Conservation (phyloP, 305 asterid genomes). For the Solanum hybrid region DNA sequence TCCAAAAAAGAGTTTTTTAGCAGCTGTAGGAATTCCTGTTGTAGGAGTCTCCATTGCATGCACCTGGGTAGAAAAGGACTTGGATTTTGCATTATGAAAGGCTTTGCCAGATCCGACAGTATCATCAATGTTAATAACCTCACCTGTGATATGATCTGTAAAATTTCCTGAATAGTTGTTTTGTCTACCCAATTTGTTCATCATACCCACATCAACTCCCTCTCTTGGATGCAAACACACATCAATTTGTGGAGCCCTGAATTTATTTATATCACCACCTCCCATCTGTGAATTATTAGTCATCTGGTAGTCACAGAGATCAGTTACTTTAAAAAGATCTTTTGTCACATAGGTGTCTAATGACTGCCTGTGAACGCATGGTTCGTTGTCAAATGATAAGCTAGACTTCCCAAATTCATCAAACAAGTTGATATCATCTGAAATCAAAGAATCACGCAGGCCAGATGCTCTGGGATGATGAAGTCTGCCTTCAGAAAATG, state of each 20-base stretch:
- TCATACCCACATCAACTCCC: slow-evolving; percentile 26
- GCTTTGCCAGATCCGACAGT: slow-evolving; percentile 31
- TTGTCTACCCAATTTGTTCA: slow-evolving; percentile 21
- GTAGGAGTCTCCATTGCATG: slow-evolving; percentile 37
- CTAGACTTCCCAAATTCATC: slow-evolving; percentile 32
- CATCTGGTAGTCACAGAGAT: slow-evolving; percentile 30
- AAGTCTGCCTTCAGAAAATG: slow-evolving; percentile 29
- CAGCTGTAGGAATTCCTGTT: slow-evolving; percentile 30
- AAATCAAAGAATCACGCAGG: slow-evolving; percentile 35
- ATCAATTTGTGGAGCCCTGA: slow-evolving; percentile 25
- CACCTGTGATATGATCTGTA: slow-evolving; percentile 50
- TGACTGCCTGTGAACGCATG: slow-evolving; percentile 21
- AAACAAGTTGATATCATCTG: slow-evolving; percentile 28
- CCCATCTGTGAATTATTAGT: slow-evolving; percentile 31
- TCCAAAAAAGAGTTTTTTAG: slow-evolving; percentile 29
- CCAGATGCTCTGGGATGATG: slow-evolving; percentile 33
- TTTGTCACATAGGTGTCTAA: slow-evolving; percentile 25
- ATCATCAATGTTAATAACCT: slow-evolving; percentile 57
- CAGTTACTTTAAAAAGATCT: slow-evolving; percentile 23
- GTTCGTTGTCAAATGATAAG: slow-evolving; percentile 33
- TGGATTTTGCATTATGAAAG: slow-evolving; percentile 21
- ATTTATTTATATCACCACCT: slow-evolving; percentile 29
- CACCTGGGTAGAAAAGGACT: slow-evolving; percentile 29
- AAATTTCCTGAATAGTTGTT: slow-evolving; percentile 29
- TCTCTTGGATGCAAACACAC: slow-evolving; percentile 28